Base-by-base conservation (phyloP, 805 yeast genomes). In the Metschnikowia peoriensis region DNA sequence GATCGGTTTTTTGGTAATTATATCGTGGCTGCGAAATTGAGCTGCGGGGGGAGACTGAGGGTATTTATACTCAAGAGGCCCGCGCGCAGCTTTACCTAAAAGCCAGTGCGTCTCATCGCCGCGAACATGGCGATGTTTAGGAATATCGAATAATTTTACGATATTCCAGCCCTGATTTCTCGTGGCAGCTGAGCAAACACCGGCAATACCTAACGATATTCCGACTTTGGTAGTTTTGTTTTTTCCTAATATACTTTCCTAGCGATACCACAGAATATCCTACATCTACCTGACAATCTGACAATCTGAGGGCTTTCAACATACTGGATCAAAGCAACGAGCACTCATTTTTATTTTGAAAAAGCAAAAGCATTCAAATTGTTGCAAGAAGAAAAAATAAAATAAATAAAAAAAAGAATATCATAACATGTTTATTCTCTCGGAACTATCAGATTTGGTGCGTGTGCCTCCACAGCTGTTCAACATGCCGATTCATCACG, bases 391-490 rank as follows among this genome's bases (percentile, higher is more conserved):
- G 22, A 22, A 32, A 32, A 32, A 6, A 32, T 4, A 6, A 17
- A 37, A 38, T 4, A 6, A 17, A 37, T 27, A 32, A 34, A 35
- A 32, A 38, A 45, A n/a, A 41, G n/a, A 32, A 32, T 12, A 32
- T 22, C 35, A 44, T 14, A 35, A 4, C 34, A 93, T 93, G 99
- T 94, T 93, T 71, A 86, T 90, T 56, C 78, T 94, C 42, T 81
- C 96, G 16, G 82, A 84, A 64, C 72, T 94, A 42, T 78, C 89
- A 16, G 99, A 94, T 71, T 77, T 93, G 58, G 85, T 94, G 57
- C 83, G 96, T 61, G 82, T 94, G 41, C 92, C 94, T 7, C 98
- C 99, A 1, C 88, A 85, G 58, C 78, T 87, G 49, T 90, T 94
- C 72, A 81, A 83, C 59, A 73, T 84, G 48, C 88, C 91, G 14